phyloP scores from a whole-genome alignment of 345 rosid species.

The Euphorbia peplus region DNA sequence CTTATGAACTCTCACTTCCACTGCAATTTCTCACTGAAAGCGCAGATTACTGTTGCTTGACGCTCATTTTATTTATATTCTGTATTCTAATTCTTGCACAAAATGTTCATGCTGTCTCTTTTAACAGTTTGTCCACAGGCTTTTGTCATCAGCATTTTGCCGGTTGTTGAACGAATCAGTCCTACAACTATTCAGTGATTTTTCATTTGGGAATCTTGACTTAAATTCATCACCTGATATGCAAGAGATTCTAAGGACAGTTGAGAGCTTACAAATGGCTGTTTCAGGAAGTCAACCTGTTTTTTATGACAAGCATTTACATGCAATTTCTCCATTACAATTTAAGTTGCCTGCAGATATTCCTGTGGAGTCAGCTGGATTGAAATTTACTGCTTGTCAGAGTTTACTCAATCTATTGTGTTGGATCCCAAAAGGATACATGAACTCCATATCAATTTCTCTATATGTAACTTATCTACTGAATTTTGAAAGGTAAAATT shows the following conservation, averaged over 20 bases:
- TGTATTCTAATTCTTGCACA: background rate
- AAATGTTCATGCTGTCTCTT: slow-evolving; percentile 24
- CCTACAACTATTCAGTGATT: slow-evolving; percentile 27
- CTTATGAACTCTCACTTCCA: background rate
- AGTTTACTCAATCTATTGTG: slow-evolving; percentile 57
- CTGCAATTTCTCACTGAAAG: background rate
- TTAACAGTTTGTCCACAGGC: slow-evolving; percentile 85
- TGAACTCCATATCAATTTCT: slow-evolving; percentile 55
- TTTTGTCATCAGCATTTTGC: slow-evolving; percentile 61
- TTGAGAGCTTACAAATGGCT: slow-evolving; percentile 38
- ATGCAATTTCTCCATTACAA: slow-evolving; percentile 23
- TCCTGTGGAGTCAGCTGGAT: slow-evolving; percentile 14
- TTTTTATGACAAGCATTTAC: slow-evolving; percentile 7
- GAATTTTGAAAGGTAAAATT: slow-evolving; percentile 70
- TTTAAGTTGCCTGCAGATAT: slow-evolving; percentile 4
- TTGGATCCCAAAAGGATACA: slow-evolving; percentile 72
- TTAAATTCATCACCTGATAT: slow-evolving; percentile 52
- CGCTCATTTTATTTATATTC: background rate
- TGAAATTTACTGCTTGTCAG: slow-evolving; percentile 51
- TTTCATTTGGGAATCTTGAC: slow-evolving; percentile 32
- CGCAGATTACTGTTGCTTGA: slow-evolving; percentile 1
- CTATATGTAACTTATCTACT: slow-evolving; percentile 48
- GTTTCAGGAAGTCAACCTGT: slow-evolving; percentile 22
- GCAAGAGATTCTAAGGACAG: slow-evolving; percentile 50
- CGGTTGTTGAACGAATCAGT: slow-evolving; percentile 47